phyloP scores from a whole-genome alignment of 495 filamentous ascomycete genomes.

The Penicillium antarcticum region DNA sequence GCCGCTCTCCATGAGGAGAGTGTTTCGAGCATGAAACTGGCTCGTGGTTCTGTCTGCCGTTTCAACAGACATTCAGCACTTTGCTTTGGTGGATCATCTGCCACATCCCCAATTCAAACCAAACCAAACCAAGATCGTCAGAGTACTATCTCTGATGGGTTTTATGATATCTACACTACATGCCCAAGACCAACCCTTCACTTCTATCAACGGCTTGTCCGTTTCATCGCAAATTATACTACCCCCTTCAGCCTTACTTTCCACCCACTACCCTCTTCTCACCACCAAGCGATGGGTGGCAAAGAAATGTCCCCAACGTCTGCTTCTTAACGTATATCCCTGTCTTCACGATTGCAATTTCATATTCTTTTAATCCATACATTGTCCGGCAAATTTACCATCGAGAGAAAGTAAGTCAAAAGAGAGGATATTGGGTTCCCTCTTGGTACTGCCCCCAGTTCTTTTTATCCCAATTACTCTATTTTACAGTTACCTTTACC shows the following conservation, averaged over 20 bases:
- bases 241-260: neutral
- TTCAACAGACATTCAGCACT: neutral
- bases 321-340: conserved; percentile 1
- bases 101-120: neutral
- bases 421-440: neutral
- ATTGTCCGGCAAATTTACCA: neutral
- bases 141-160: neutral
- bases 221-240: neutral
- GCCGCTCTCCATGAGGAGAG: neutral
- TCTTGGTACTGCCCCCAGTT: neutral
- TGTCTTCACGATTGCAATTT: neutral
- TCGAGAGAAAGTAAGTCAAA: neutral
- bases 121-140: neutral
- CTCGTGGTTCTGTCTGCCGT: neutral
- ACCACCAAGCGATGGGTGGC: neutral
- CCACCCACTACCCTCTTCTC: neutral
- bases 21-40: neutral
- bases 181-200: too few relatives aligned
- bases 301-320: neutral
- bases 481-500: neutral
- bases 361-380: conserved; percentile 4
- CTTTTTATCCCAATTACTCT: neutral
- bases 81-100: neutral
- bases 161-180: neutral
- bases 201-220: too few relatives aligned